These are phyloP conservation scores for Triadica sebifera DNA, from an alignment of 345 rosid genomes.

Conservation along the genomic window DNA sequence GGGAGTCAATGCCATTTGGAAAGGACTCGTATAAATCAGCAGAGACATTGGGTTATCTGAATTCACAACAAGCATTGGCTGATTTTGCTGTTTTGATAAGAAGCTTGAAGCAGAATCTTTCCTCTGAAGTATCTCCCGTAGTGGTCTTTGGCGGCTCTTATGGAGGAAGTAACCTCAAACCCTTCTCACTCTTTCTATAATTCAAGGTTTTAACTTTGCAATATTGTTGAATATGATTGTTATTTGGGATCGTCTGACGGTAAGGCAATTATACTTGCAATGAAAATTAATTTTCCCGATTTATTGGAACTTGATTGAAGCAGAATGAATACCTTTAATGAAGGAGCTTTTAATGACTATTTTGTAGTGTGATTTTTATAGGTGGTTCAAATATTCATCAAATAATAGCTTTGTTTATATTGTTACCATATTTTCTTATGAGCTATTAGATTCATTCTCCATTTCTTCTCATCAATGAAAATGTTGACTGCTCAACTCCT, in stretches of 20 bases:
- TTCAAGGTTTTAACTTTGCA: neutral
- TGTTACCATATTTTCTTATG: neutral
- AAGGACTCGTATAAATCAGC: slow-evolving; percentile 55
- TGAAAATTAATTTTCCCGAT: neutral
- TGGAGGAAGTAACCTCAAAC: slow-evolving; percentile 66
- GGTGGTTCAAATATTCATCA: neutral
- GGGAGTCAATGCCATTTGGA: slow-evolving; percentile 70
- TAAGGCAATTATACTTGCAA: neutral
- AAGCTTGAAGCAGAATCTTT: slow-evolving; percentile 69
- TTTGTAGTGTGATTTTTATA: neutral
- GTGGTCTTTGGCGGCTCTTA: slow-evolving; percentile 87
- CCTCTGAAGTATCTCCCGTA: slow-evolving; percentile 72
- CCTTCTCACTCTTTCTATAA: neutral
- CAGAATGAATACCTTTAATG: slow-evolving; percentile 4
- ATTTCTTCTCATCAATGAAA: neutral
- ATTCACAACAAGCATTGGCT: slow-evolving; percentile 79
- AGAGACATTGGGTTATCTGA: slow-evolving; percentile 63
- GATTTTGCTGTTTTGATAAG: slow-evolving; percentile 67
- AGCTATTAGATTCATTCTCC: too few relatives aligned
- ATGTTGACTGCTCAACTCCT: neutral
- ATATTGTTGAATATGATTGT: neutral
- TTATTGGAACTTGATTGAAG: neutral
- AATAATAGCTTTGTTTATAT: neutral
- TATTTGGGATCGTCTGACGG: neutral
- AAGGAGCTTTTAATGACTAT: slow-evolving; percentile 5